phyloP scores from a whole-genome alignment of 169 alveolate genomes.

The Plasmodium falciparum region DNA sequence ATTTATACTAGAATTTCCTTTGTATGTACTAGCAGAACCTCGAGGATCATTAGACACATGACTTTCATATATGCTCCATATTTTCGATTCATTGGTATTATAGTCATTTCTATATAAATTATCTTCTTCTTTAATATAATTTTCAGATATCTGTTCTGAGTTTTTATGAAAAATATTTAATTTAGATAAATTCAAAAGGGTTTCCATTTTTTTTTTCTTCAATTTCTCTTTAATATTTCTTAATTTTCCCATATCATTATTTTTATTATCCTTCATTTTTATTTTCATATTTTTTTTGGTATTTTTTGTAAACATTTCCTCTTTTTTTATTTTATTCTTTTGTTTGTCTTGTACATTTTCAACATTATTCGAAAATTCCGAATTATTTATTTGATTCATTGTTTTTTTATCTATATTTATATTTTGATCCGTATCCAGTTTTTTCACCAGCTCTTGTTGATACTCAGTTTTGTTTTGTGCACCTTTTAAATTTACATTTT shows the following conservation, averaged over 20 bases:
- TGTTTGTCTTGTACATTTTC: not conserved
- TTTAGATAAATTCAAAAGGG: slow-evolving; percentile 32
- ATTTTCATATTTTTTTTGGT: not conserved
- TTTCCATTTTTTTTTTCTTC: slow-evolving; percentile 46
- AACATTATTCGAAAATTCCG: not conserved
- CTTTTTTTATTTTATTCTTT: not conserved
- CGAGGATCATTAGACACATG: not conserved
- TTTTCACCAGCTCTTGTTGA: too few relatives aligned
- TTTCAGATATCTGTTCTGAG: slow-evolving; percentile 19
- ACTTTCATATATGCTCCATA: not conserved
- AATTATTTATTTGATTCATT: too few relatives aligned
- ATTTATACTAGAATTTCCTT: slow-evolving; percentile 1
- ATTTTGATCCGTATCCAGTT: too few relatives aligned
- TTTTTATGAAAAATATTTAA: slow-evolving; percentile 27
- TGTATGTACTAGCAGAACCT: not conserved
- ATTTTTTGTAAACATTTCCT: not conserved
- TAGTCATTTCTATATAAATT: not conserved
- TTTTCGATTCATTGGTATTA: not conserved
- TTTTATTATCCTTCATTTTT: slow-evolving; percentile 12
- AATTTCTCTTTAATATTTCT: slow-evolving; percentile 49
- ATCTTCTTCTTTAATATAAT: slow-evolving; percentile 1
- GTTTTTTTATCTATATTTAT: too few relatives aligned
- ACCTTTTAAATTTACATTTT: too few relatives aligned
- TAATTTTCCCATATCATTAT: slow-evolving; percentile 15
- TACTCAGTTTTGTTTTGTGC: too few relatives aligned